Base-by-base conservation (phyloP, 345 rosid genomes). In the Syzygium oleosum region DNA sequence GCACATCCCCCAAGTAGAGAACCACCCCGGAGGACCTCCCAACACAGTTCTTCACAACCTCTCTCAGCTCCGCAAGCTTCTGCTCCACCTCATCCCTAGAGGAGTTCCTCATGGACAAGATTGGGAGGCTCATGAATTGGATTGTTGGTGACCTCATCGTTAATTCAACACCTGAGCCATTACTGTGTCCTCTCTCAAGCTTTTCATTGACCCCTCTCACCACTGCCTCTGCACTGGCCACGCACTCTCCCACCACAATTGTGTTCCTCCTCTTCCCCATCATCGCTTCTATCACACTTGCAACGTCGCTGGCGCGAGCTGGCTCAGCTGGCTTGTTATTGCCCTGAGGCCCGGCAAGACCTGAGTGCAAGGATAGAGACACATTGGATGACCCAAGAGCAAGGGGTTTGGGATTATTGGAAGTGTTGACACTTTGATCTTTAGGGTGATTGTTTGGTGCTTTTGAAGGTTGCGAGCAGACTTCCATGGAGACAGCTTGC, bases 1-100 rank as follows among this genome's bases (percentile, higher is more conserved):
- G 91, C 63, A 95, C 90, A 90, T 95, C 97, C 89, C 96, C 97
- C 85, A 95, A 85, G 80, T 94, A 95, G 86, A 95, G 87, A 54
- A 94, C 91, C 15, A 92, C 88, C 77, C 95, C 95, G 56, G 49
- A 2, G 83, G 83, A 73, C 83, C 92, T 90, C 31, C 90, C 92
- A 51, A 86, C 52, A 63, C 87, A 90, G 88, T 91, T 91, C 89
- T 91, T 94, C 68, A 92, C 90, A 27, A 87, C 91, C 89, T 91
- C 90, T 87, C 94, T 92, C 29, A 95, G 90, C 89, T 95, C 95
- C 84, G 86, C 79, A 17, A 95, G 88, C 92, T 93, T 94, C 90
- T 89, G 91, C 87, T 95, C 95, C 53, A 94, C 90, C 88, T 94
- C 94, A 52, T 91, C 94, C 89, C 91, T 93, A 16, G 94, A 86